Conservation (phyloP, 306 rosid genomes). For the Chamaecrista fasciculata region DNA sequence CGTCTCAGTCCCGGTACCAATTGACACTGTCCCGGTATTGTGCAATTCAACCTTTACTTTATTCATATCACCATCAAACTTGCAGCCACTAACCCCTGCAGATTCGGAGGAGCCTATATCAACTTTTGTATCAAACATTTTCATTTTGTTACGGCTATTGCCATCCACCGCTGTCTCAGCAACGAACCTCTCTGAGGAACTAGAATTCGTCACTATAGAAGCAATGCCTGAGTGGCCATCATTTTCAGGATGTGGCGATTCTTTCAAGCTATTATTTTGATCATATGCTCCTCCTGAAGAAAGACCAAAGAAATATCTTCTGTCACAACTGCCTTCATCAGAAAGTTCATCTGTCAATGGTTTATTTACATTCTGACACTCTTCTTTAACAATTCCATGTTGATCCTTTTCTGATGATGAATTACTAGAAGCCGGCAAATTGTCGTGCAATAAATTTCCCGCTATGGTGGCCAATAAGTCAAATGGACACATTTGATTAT, state of each 20-base stretch:
- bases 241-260: slow-evolving; percentile 40
- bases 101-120: slow-evolving; percentile 43
- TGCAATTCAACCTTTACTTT: slow-evolving; percentile 41
- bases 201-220: slow-evolving; percentile 51
- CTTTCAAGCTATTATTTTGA: slow-evolving; percentile 40
- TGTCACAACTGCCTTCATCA: slow-evolving; percentile 47
- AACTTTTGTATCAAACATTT: slow-evolving; percentile 36
- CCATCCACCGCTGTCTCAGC: slow-evolving; percentile 41
- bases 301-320: slow-evolving; percentile 37
- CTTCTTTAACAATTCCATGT: slow-evolving; percentile 26
- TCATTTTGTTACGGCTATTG: slow-evolving; percentile 41
- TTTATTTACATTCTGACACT: slow-evolving; percentile 35
- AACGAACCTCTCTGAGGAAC: slow-evolving; percentile 42
- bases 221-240: slow-evolving; percentile 43
- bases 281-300: slow-evolving; percentile 31
- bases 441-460: slow-evolving; percentile 61
- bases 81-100: slow-evolving; percentile 46
- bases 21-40: slow-evolving; percentile 40
- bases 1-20: slow-evolving; percentile 34
- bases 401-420: slow-evolving; percentile 42
- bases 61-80: slow-evolving; percentile 48
- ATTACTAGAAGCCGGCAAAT: slow-evolving; percentile 42
- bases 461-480: slow-evolving; percentile 93
- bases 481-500: slow-evolving; percentile 64
- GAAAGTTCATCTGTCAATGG: slow-evolving; percentile 47